These are phyloP conservation scores for Rhodotorula babjevae DNA, from an alignment of 768 basidiomycete genomes.

Conservation along the genomic window DNA sequence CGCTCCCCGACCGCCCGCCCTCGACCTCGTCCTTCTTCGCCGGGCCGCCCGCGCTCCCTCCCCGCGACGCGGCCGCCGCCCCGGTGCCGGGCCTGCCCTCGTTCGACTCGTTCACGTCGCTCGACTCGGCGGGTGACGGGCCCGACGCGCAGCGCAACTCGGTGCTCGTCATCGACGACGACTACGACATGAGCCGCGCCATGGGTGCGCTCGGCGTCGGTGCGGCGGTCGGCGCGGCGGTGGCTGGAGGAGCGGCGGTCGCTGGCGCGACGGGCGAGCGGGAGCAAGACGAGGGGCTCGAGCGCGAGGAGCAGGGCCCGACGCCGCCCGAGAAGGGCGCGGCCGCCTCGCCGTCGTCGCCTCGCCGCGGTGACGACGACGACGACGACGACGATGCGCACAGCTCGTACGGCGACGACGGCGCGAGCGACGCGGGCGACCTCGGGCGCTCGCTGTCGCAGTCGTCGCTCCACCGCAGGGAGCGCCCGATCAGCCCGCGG, in stretches of 20 bases:
- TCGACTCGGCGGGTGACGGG: background rate
- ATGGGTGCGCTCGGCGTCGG: background rate
- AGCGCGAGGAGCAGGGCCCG: background rate
- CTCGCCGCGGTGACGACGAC: background rate
- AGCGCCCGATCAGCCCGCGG: background rate
- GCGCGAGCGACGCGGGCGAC: conserved; percentile 8
- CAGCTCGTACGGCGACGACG: background rate
- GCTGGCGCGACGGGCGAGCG: too few relatives aligned
- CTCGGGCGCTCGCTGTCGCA: conserved; percentile 2
- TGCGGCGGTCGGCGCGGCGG: too few relatives aligned
- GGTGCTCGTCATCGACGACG: background rate
- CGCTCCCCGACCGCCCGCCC: conserved; percentile 8
- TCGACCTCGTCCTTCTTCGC: background rate
- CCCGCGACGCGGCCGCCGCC: background rate
- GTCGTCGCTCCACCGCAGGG: background rate
- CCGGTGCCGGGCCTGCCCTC: too few relatives aligned
- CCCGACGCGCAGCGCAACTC: background rate
- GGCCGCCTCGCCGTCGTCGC: background rate
- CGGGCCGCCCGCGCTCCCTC: conserved; percentile 4
- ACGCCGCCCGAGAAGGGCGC: background rate
- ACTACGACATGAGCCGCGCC: background rate
- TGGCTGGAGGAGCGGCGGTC: too few relatives aligned
- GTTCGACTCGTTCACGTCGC: too few relatives aligned
- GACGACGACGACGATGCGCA: background rate
- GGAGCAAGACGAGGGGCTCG: background rate